Evolutionary conservation across 805 yeast species (phyloP).

Genomic region (Huiozyma sinensis): DNA sequence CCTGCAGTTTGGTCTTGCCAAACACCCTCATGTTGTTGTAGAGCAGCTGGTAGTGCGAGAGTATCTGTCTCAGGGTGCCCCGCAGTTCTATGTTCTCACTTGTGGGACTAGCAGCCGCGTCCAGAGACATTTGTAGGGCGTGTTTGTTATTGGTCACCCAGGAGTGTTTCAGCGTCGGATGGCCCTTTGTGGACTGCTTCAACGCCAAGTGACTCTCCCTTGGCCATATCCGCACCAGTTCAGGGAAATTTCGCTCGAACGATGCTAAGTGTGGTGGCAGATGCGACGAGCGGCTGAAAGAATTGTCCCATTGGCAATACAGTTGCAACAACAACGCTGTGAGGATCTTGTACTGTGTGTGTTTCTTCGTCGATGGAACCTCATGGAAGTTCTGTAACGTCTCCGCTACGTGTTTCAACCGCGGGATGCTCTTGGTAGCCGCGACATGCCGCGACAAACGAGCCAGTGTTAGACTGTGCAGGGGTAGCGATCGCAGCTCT

Average conservation of each 20-base stretch:
- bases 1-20: not conserved
- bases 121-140: not conserved
- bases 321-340: not conserved
- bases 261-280: conserved; percentile 4
- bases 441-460: not conserved
- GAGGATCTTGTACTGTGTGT: not conserved
- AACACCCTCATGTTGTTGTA: not conserved
- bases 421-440: not conserved
- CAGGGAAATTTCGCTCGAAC: not conserved
- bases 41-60: not conserved
- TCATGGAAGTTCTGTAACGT: no score
- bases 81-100: not conserved
- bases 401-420: not conserved
- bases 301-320: conserved; percentile 4
- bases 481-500: not conserved
- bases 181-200: not conserved
- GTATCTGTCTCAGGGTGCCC: not conserved
- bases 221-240: conserved; percentile 6
- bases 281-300: not conserved
- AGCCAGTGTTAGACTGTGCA: not conserved
- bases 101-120: not conserved
- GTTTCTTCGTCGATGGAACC: not conserved
- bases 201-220: conserved; percentile 1
- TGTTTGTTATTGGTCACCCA: not conserved
- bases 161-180: not conserved